These are phyloP conservation scores for Populus pruinosa DNA, from an alignment of 345 rosid genomes.

Conservation along the genomic window DNA sequence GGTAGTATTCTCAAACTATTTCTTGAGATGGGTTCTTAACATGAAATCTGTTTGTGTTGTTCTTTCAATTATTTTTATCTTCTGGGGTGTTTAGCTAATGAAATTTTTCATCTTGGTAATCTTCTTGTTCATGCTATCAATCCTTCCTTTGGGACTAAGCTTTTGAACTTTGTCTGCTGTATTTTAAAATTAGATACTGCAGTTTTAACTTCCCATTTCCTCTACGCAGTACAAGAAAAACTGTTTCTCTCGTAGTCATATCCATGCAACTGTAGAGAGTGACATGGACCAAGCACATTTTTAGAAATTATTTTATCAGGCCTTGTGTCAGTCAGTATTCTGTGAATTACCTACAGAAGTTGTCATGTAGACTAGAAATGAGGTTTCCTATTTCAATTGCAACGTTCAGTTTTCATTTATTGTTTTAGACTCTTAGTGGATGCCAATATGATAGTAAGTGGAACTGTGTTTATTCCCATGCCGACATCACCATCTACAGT, in stretches of 20 bases:
- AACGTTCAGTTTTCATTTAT: too few species aligned
- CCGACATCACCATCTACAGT: too few species aligned
- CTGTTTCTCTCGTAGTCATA: background rate
- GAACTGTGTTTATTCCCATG: too few species aligned
- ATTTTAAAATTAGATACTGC: background rate
- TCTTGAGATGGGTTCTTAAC: background rate
- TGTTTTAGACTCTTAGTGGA: too few species aligned
- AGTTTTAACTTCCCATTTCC: too few species aligned
- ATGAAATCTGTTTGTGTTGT: background rate
- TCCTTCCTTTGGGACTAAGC: background rate
- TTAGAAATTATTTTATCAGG: background rate
- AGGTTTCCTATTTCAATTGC: too few species aligned
- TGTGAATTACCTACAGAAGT: too few species aligned
- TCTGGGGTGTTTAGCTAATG: background rate
- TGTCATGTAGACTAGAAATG: too few species aligned
- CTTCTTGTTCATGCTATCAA: background rate
- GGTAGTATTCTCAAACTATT: slow-evolving; percentile 46
- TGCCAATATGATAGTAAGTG: too few species aligned
- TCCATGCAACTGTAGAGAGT: background rate
- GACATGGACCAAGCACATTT: background rate
- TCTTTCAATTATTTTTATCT: background rate
- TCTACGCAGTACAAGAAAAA: background rate
- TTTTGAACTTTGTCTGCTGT: slow-evolving; percentile 1
- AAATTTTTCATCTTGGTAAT: background rate
- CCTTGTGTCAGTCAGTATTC: too few species aligned